Base-by-base conservation (phyloP, 1,284 basidiomycete species). In the Meripilus lineatus region DNA sequence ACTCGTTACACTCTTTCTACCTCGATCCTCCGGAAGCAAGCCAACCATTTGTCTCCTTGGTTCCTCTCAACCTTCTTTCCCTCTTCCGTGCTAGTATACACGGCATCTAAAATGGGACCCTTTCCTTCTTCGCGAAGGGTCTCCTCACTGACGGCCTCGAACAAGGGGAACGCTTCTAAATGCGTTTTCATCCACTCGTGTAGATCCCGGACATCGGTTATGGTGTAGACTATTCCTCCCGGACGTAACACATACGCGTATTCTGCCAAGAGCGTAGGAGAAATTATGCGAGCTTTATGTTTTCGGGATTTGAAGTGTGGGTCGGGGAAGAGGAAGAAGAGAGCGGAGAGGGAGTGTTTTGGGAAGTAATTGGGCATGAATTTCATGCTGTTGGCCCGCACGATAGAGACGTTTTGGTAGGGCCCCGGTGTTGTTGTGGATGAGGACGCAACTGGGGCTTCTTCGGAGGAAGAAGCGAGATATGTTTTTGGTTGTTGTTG, bases 271-370 rank as follows among this genome's bases (percentile, higher is more conserved):
- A 99, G 75, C 1, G 94, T 94, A 2, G 92, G 90, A 4, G 93
- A 96, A 58, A 97, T 93, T 61, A 98, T 98, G 53, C 96, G 83
- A 4, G 95, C 95, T 70, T 99, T 99, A 74, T 98, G 95, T 65
- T 99, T 99, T 55, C 94, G 84, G 15, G 81, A 77, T 67, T 99
- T 99, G 77, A 99, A 99, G 67, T 99, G 96, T 0, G 96, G 96
- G 66, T 99, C 96, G 25, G 96, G 96, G 66, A 98, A 99, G 49
- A 99, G 79, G 73, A 99, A 98, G 71, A 99, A 99, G 50, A 99
- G 77, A 50, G 96, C 89, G 25, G 85, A 84, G 39, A 97, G 73
- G 54, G 96, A 95, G 49, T 84, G 84, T 61, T 94, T 93, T 10
- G 76, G 64, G 66, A 99, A 97, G 67, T 94, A 98, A 69, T 99